These are phyloP conservation scores for Phytophthora aleatoria DNA, from an alignment of 352 stramenopile species.

Conservation along the genomic window DNA sequence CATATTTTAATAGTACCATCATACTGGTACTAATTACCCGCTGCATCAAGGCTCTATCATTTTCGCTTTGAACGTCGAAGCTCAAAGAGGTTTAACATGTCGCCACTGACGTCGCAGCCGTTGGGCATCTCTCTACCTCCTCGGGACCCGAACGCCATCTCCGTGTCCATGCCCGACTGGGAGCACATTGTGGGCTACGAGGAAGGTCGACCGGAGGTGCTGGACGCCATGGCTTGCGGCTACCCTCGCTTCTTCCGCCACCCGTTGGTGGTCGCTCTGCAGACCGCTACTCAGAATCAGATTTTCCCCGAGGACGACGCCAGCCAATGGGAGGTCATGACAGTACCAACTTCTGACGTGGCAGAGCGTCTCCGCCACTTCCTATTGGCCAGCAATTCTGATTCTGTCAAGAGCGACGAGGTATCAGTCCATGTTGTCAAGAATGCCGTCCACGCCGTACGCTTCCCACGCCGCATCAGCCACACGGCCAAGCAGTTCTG, in stretches of 20 bases:
- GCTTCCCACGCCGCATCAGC: conserved; percentile 65
- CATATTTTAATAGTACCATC: too few relatives aligned
- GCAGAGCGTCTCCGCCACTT: conserved; percentile 75
- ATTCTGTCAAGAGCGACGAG: conserved; percentile 25
- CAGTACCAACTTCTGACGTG: conserved; percentile 56
- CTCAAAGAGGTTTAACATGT: conserved; percentile 3
- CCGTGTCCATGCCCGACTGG: conserved; percentile 86
- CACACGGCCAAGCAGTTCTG: conserved; percentile 86
- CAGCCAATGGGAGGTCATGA: conserved; percentile 42
- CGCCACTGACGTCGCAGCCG: conserved; percentile 37
- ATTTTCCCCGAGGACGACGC: conserved; percentile 20
- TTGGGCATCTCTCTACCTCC: conserved; percentile 80
- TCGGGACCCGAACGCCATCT: conserved; percentile 71
- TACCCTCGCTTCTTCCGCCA: conserved; percentile 95
- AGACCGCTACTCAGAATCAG: conserved; percentile 36
- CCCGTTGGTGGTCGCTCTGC: conserved; percentile 78
- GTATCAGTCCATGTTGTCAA: conserved; percentile 51
- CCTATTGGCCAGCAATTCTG: conserved; percentile 47
- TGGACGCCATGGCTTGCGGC: conserved; percentile 80
- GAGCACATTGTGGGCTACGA: conserved; percentile 91
- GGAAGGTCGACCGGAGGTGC: conserved; percentile 70
- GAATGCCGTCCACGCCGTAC: conserved; percentile 62
- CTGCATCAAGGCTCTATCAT: not conserved
- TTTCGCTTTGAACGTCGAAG: conserved; percentile 1
- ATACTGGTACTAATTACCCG: too few relatives aligned